Percentiles rank a stretch among this genome's conserved stretches.
phyloP scores from a whole-genome alignment of 768 basidiomycete genomes.

The Pisolithus microcarpus region DNA sequence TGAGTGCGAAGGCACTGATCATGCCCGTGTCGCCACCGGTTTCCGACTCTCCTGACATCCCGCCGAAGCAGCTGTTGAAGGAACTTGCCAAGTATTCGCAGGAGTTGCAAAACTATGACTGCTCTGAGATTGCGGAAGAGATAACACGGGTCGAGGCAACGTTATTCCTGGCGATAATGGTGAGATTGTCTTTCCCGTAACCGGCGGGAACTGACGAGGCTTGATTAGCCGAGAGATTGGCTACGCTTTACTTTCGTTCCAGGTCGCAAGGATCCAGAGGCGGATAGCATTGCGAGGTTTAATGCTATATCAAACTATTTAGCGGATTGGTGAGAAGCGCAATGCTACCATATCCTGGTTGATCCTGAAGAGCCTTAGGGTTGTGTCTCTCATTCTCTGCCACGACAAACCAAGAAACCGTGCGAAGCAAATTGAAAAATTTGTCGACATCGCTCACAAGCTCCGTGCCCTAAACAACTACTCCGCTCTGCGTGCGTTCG shows the following conservation, averaged over 20 bases:
- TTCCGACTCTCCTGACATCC: constrained; percentile 31
- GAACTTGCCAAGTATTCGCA: constrained; percentile 54
- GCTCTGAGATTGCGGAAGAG: constrained; percentile 73
- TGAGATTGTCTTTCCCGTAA: constrained; percentile 27
- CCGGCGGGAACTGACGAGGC: not conserved
- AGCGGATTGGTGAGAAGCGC: constrained; percentile 60
- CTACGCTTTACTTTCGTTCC: constrained; percentile 69
- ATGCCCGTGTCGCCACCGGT: constrained; percentile 26
- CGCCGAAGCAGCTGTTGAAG: constrained; percentile 53
- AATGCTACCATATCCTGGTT: not conserved
- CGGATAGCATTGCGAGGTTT: constrained; percentile 66
- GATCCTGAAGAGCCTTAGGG: constrained; percentile 45
- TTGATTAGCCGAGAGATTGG: constrained; percentile 70
- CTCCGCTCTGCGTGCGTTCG: constrained; percentile 83
- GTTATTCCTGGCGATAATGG: constrained; percentile 71
- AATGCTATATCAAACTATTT: constrained; percentile 77
- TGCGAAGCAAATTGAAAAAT: constrained; percentile 79
- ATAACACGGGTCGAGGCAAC: constrained; percentile 70
- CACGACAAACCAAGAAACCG: constrained; percentile 73
- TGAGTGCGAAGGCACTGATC: constrained; percentile 40
- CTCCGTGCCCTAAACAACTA: constrained; percentile 87
- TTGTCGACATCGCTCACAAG: constrained; percentile 75
- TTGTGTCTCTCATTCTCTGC: constrained; percentile 82
- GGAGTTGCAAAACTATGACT: constrained; percentile 49
- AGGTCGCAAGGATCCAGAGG: constrained; percentile 55